Evolutionary conservation across 2,329 filamentous ascomycete genomes (phyloP), one percentile per base, ranked within the genome.

Genomic region (Alternaria triticina): DNA sequence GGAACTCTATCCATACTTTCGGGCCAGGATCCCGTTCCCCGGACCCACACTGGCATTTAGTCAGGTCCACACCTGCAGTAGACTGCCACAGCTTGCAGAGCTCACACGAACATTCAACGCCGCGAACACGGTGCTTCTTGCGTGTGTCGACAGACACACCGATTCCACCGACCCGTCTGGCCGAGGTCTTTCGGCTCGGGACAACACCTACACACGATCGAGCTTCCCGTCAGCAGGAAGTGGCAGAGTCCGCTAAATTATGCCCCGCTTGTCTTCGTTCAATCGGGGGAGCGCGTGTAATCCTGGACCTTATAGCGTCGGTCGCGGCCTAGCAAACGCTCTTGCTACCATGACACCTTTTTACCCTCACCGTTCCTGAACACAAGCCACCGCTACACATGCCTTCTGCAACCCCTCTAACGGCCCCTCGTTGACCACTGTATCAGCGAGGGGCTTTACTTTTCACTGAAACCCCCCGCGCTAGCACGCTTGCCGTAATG

Each of bases 1-100:
- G 75, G 70, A 64, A 73, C 63, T 68, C 59, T 58, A 72, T 71
- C 74, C 77, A 73, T 67, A 71, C 70, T 64, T 74, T 63, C 77
- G 77, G 74, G 69, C 70, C 66, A 69, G 69, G 70, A 72, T 73
- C 72, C 70, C 56, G 70, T 71, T 78, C 77, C 77, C 77, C 77
- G 76, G 77, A 77, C 74, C 77, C 76, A 75, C 74, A 59, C 61
- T 36, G 54, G 56, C 45, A 43, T 43, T 57, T 72, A 69, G 67
- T 54, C 65, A 51, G 69, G 55, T 56, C 67, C 69, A 66, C 69
- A 69, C 57, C 54, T 72, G 67, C 67, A 71, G 62, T 60, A 63
- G 58, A 51, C 64, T 64, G 58, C 63, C 58, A 62, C 44, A 46
- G 54, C 54, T 59, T 27, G 28, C 55, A 64, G 59, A 57, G 50